Evolutionary conservation across 768 basidiomycete species (phyloP), one percentile per base, ranked within the genome.

Genomic region (Termitomyces titanicus): DNA sequence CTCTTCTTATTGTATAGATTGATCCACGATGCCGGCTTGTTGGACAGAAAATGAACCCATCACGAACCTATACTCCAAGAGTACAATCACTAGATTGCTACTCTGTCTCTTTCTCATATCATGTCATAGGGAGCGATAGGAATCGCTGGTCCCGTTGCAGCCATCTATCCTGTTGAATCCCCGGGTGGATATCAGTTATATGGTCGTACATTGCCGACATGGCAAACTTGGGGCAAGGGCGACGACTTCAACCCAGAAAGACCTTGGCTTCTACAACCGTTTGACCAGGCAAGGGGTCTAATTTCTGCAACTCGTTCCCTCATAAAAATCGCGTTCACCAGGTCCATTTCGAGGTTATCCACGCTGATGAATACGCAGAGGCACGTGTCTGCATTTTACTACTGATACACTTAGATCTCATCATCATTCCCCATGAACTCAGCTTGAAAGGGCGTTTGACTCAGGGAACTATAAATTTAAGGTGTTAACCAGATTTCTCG

Each of bases 21-120:
- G 82, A 84, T 61, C 82, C 81, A 8, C 71, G 82, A 29, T 80
- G 78, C 55, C 72, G 85, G 35, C 66, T 89, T 0, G 75, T 83
- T 5, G 84, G 82, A 0, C 86, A 88, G 56, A 89, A 89, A 66
- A 87, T 88, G 83, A 89, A 89, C 53, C 87, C 86, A 0, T 85
- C 85, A 0, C 71, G 86, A 8, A 85, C 84, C 0, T 84, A 74
- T 56, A 89, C 87, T 0, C 83, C 85, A 9, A 72, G 79, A 38
- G 83, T 83, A 35, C 29, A 58, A 53, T 3, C 31, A 11, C 5
- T 51, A 11, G 27, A 39, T 51, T 24, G 10, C 20, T 40, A 10
- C 24, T 52, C 45, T 20, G 12, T 25, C n/a, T 31, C 27, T 25
- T 5, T 40, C 27, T 27, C 20, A 18, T 29, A 4, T 35, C 15